Base-by-base conservation (phyloP, 441 rosid genomes). In the Syzygium syzygioides region DNA sequence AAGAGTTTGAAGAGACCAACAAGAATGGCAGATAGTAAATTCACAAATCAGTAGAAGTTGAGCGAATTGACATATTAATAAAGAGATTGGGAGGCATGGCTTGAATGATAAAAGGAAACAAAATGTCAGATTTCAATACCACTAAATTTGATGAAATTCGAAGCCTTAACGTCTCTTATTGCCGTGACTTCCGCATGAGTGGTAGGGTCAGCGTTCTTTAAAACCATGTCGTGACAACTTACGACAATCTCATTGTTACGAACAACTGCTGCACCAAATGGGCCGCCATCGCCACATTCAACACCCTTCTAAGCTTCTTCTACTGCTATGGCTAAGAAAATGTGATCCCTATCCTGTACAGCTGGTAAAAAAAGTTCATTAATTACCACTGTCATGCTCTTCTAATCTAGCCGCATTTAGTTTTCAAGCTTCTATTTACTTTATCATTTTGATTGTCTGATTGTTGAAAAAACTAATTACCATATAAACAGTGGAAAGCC, bases 251-350 rank as follows among this genome's bases (percentile, higher is more conserved):
- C 95, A 14, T 97, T 93, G 8, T 98, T 94, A 85, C 90, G 90
- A 83, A 98, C 98, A 86, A 97, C 94, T 15, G 96, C 97, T 3
- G 98, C 99, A 30, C 99, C 99, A 90, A 97, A 98, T 4, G 98
- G 98, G 41, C 99, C 97, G 76, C 99, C 99, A 89, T 98, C 94
- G 85, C 99, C 98, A 87, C 95, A 94, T 10, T 98, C 99, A 86
- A 98, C 98, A 41, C 99, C 98, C 88, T 95, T 95, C 86, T 97
- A 98, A 71, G 99, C 99, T 94, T 97, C 99, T 89, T 94, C 98
- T 87, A 97, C 94, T 87, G 99, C 98, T 92, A 87, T 91, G 13
- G 95, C 90, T 86, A 98, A 92, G 94, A 96, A 98, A 87, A 94
- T 94, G 91, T 95, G 95, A 90, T 98, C 99, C 87, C 97, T 94